Percentiles rank a stretch among this genome's conserved stretches.
Conservation (phyloP, 441 rosid species). For the Gossypium armourianum region DNA sequence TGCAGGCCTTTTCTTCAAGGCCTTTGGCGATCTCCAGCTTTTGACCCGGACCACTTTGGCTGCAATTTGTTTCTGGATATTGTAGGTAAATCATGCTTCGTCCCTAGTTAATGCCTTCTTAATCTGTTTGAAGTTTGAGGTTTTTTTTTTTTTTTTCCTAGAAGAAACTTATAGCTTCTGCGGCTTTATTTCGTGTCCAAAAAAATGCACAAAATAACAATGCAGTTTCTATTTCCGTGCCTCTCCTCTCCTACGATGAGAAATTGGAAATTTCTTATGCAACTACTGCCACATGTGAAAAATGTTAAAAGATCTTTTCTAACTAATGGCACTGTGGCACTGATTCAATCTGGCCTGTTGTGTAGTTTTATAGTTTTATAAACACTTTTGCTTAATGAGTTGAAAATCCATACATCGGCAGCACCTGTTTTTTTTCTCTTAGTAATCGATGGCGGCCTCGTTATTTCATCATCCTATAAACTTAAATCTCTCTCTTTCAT, state of each 20-base stretch:
- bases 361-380: no score
- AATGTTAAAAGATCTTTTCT: not conserved
- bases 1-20: slow-evolving; percentile 38
- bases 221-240: not conserved
- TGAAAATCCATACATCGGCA: not conserved
- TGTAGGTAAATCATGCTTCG: slow-evolving; percentile 33
- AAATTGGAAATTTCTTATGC: not conserved
- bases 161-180: not conserved
- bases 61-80: slow-evolving; percentile 31
- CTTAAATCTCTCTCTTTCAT: not conserved
- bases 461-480: not conserved
- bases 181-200: not conserved
- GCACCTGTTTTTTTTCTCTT: not conserved
- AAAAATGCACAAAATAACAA: no score
- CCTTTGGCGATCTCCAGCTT: slow-evolving; percentile 52
- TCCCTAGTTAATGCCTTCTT: not conserved
- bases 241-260: not conserved
- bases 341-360: no score
- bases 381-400: not conserved
- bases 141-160: not conserved
- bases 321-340: not conserved
- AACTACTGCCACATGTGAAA: not conserved
- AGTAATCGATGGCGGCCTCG: not conserved
- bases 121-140: not conserved
- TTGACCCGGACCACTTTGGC: slow-evolving; percentile 47